Evolutionary conservation across 306 rosid genomes (phyloP), one percentile per base, ranked within the genome.

Genomic region (Begonia peltatifolia): DNA sequence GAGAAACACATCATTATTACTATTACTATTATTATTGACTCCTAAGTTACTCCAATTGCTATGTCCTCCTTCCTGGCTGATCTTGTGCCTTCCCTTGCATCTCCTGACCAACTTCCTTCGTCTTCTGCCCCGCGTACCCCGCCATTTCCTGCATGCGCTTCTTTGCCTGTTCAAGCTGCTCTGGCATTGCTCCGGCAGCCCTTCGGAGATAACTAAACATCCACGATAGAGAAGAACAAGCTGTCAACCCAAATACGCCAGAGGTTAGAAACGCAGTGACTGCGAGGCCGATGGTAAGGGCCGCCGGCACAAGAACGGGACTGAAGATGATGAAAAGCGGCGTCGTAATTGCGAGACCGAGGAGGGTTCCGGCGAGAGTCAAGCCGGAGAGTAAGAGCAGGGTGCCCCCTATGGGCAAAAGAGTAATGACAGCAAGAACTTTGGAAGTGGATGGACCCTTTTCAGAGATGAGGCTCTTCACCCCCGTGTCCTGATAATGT

Each of bases 101-200:
- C 18, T 75, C 89, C 15, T 78, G 85, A 14, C 85, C 84, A 2
- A 53, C 81, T 0, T 79, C 86, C 73, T 79, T 76, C 0, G 81
- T 79, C 65, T 82, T 82, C 75, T 76, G 84, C 4, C 87, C 84
- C 47, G 65, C 72, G 2, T 60, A 68, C 3, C 52, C 68, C 2
- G 72, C 80, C 67, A 60, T 51, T 12, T 75, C 82, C 41, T 68
- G 82, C 72, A 75, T 11, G 38, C 72, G 57, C 10, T 58, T 66
- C 62, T 70, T 73, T 4, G 73, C 73, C 10, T 41, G 41, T 13
- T 75, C 78, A 41, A 64, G 53, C 58, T 67, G 75, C 52, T 57
- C 72, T 5, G 82, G 74, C 59, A 62, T 46, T 14, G 69, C 42
- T 46, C 61, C 74, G 0, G 61, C 67, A 2, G 55, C 50, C 57